phyloP scores from a whole-genome alignment of 768 basidiomycete genomes.

The Dictyophora rubrovolvata region DNA sequence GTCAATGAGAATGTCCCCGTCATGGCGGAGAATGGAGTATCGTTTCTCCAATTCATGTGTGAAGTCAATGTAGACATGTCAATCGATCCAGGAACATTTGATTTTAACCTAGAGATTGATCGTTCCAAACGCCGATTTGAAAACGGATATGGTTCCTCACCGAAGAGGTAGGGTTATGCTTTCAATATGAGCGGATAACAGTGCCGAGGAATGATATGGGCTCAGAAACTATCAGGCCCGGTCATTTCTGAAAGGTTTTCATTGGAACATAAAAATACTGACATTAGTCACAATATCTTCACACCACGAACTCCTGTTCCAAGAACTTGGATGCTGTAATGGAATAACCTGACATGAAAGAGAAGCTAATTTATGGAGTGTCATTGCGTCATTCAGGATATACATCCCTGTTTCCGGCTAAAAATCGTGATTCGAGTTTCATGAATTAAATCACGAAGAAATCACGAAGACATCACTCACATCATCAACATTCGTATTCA shows the following conservation, averaged over 20 bases:
- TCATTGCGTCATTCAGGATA: slow-evolving; percentile 52
- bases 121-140: not conserved
- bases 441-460: not conserved
- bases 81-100: slow-evolving; percentile 16
- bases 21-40: slow-evolving; percentile 46
- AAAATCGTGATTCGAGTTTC: not conserved
- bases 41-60: slow-evolving; percentile 43
- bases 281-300: slow-evolving; percentile 19
- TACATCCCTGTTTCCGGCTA: slow-evolving; percentile 26
- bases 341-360: slow-evolving; percentile 32
- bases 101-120: slow-evolving; percentile 23
- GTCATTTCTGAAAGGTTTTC: not conserved
- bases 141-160: slow-evolving; percentile 21
- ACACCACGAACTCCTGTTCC: slow-evolving; percentile 28
- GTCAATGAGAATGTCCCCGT: slow-evolving; percentile 40
- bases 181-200: slow-evolving; percentile 51
- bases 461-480: slow-evolving; percentile 26
- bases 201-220: slow-evolving; percentile 43
- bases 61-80: slow-evolving; percentile 35
- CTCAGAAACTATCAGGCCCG: slow-evolving; percentile 14
- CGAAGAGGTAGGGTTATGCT: slow-evolving; percentile 49
- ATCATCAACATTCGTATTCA: slow-evolving; percentile 22
- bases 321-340: slow-evolving; percentile 33
- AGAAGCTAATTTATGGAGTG: slow-evolving; percentile 38
- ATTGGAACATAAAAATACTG: slow-evolving; percentile 11